A percentile compares a stretch with the other conserved stretches of the same genome.
phyloP scores from a whole-genome alignment of 176 grass and related monocot genomes.

The barley (Hordeum vulgare) region MorexV3_pseudomolecules_assembly NC_058524.1:623255420-623255919 shows the following conservation, averaged over 20 bases:
- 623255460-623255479: background rate
- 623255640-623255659: background rate
- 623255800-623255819: background rate
- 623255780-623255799: background rate
- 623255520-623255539: background rate
- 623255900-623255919: background rate
- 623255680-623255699: background rate
- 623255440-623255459: background rate
- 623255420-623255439: background rate
- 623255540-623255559: background rate
- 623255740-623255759: background rate
- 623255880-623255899: background rate
- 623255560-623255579: background rate
- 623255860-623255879: background rate
- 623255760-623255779: background rate
- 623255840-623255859: background rate
- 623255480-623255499: background rate
- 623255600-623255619: background rate
- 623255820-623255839: background rate
- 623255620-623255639: background rate
- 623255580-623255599: background rate
- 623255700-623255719: background rate
- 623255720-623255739: background rate
- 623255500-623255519: background rate
- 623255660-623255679: background rate